Evolutionary conservation across 2,329 filamentous ascomycete genomes (phyloP), one percentile per base, ranked within the genome.

Genomic region (Penicillium sp.): DNA sequence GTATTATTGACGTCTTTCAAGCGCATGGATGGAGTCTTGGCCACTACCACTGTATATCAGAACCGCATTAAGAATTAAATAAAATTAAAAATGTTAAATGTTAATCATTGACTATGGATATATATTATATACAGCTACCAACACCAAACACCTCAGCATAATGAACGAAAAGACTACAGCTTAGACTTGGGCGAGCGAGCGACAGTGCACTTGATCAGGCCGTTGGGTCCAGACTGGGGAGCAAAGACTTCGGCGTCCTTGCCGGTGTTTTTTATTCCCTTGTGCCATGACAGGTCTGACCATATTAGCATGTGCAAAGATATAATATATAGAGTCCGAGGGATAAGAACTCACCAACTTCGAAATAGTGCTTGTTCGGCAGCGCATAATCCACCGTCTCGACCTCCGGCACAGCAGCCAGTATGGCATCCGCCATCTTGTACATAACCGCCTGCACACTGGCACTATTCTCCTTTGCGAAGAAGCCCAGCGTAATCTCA

Each of bases 301-400:
- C n/a, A n/a, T n/a, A n/a, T n/a, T n/a, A n/a, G n/a, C n/a, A n/a
- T n/a, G n/a, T n/a, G n/a, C n/a, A n/a, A n/a, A n/a, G n/a, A n/a
- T n/a, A n/a, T 33, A n/a, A 24, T 50, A 33, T 33, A 47, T 14
- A 50, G 20, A n/a, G 18, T 14, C 16, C 43, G 12, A 24, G 6
- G 12, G 6, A n/a, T 20, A 48, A 7, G 40, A 58, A 70, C 73
- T 50, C 67, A 74, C 73, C 89, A 73, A 97, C 87, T 76, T 97
- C 93, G 70, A 97, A 97, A 78, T 97, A 97, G 77, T 99, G 94
- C 80, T 97, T 97, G 81, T 99, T 99, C 11, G 94, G 94, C 67
- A 99, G 81, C 8, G 87, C 81, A 71, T 97, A 97, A 65, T 88
- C 83, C 43, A 94, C 90, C 21, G 81, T 80, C 46, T 87, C 83